phyloP scores from a whole-genome alignment of 768 basidiomycete species.

The Amanita rimosa region DNA sequence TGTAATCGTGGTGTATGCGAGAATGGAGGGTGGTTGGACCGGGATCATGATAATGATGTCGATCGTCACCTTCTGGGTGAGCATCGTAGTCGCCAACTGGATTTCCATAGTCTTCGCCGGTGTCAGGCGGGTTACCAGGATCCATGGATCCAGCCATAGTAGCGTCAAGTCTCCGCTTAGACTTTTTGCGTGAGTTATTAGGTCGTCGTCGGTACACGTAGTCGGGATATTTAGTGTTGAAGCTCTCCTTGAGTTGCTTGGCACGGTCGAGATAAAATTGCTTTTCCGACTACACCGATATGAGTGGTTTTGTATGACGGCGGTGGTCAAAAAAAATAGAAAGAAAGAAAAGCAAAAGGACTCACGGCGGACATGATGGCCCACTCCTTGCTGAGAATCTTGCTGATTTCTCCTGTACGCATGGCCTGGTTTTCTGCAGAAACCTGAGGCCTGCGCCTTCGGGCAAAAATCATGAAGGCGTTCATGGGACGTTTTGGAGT shows the following conservation, averaged over 20 bases:
- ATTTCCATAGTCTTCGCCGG: slow-evolving; percentile 15
- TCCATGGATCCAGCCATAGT: slow-evolving; percentile 1
- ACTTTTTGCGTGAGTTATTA: slow-evolving; percentile 65
- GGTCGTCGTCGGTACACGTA: slow-evolving; percentile 84
- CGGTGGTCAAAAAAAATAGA: too few species aligned
- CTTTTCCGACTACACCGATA: slow-evolving; percentile 49
- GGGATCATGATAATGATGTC: slow-evolving; percentile 17
- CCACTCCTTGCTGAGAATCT: slow-evolving; percentile 83
- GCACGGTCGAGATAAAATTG: slow-evolving; percentile 85
- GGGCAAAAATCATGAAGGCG: slow-evolving; percentile 90
- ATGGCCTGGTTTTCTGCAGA: slow-evolving; percentile 81
- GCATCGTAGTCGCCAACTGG: slow-evolving; percentile 20
- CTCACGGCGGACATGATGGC: slow-evolving; percentile 64
- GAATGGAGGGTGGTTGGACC: slow-evolving; percentile 15
- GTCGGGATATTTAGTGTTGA: slow-evolving; percentile 81
- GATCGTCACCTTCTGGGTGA: slow-evolving; percentile 25
- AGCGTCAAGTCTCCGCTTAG: slow-evolving; percentile 26
- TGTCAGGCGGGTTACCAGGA: slow-evolving; percentile 11
- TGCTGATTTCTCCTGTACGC: slow-evolving; percentile 86
- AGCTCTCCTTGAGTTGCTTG: slow-evolving; percentile 74
- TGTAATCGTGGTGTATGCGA: slow-evolving; percentile 16
- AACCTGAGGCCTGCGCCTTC: slow-evolving; percentile 72
- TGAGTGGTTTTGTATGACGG: slow-evolving; percentile 9
- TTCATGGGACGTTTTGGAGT: slow-evolving; percentile 90
- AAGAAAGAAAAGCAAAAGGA: too few species aligned